Conservation (phyloP, 2,329 filamentous ascomycete species). For the Paecilomyces niveus region DNA sequence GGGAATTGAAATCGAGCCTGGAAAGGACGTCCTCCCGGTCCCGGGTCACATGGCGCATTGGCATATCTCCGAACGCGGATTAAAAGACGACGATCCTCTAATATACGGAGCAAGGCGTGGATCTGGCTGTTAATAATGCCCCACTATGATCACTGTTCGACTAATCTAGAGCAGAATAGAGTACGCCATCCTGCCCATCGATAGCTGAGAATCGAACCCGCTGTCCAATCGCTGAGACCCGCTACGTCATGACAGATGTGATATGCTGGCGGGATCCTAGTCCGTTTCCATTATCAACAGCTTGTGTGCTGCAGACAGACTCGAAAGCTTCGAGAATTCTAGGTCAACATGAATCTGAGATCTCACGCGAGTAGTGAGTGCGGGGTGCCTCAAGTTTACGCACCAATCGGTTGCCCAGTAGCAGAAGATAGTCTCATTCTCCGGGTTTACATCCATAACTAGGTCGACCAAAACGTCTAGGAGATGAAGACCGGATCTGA, state of each 20-base stretch:
- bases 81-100: background rate
- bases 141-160: background rate
- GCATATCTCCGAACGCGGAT: background rate
- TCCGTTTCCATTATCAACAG: background rate
- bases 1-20: background rate
- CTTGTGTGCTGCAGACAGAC: background rate
- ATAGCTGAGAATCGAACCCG: background rate
- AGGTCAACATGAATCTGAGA: background rate
- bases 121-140: background rate
- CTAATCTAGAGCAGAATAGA: background rate
- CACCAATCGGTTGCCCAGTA: background rate
- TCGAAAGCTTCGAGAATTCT: background rate
- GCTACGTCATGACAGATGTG: background rate
- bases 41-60: background rate
- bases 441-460: background rate
- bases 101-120: background rate
- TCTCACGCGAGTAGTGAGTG: background rate
- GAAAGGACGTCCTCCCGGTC: background rate
- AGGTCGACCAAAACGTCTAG: background rate
- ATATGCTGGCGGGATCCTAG: background rate
- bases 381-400: background rate
- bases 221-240: background rate
- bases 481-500: background rate
- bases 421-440: background rate
- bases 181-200: background rate